Evolutionary conservation across 2,329 filamentous ascomycete species (phyloP).

Genomic region (Alternaria panax): DNA sequence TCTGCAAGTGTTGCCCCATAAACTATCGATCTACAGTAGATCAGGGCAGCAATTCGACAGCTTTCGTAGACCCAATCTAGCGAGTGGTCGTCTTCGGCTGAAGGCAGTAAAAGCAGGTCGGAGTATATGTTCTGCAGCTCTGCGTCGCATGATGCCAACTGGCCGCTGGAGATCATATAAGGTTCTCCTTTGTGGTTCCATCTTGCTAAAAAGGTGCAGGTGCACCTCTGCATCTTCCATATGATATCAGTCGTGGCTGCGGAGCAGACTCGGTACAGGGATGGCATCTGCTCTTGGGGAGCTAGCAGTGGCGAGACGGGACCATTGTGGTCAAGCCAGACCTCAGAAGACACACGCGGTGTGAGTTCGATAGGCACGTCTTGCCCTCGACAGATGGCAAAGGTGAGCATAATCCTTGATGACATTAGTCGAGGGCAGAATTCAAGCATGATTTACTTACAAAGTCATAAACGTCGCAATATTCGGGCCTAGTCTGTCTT

Average conservation of each 20-base stretch:
- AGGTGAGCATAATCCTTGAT: constrained; percentile 33
- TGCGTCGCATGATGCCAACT: constrained; percentile 29
- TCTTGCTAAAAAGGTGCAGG: constrained; percentile 26
- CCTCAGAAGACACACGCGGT: constrained; percentile 15
- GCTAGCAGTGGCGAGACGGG: constrained; percentile 37
- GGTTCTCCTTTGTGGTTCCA: constrained; percentile 25
- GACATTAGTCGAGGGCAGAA: background rate
- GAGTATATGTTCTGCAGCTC: constrained; percentile 37
- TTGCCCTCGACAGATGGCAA: constrained; percentile 32
- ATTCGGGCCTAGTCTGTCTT: constrained; percentile 26
- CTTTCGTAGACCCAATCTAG: constrained; percentile 45
- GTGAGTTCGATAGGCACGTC: constrained; percentile 25
- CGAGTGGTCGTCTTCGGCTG: constrained; percentile 16
- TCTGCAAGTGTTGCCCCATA: constrained; percentile 34
- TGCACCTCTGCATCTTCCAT: constrained; percentile 37
- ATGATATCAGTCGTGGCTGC: constrained; percentile 32
- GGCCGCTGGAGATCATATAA: constrained; percentile 11
- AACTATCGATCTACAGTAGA: constrained; percentile 43
- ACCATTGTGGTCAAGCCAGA: constrained; percentile 1
- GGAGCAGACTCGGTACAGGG: constrained; percentile 29
- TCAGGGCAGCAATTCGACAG: constrained; percentile 40
- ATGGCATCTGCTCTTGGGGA: constrained; percentile 24
- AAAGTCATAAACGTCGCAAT: constrained; percentile 38
- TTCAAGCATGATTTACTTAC: constrained; percentile 26
- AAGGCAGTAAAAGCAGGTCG: constrained; percentile 25